These are phyloP conservation scores for Trichophyton equinum DNA, from an alignment of 2,329 filamentous ascomycete genomes.

Conservation along the genomic window DNA sequence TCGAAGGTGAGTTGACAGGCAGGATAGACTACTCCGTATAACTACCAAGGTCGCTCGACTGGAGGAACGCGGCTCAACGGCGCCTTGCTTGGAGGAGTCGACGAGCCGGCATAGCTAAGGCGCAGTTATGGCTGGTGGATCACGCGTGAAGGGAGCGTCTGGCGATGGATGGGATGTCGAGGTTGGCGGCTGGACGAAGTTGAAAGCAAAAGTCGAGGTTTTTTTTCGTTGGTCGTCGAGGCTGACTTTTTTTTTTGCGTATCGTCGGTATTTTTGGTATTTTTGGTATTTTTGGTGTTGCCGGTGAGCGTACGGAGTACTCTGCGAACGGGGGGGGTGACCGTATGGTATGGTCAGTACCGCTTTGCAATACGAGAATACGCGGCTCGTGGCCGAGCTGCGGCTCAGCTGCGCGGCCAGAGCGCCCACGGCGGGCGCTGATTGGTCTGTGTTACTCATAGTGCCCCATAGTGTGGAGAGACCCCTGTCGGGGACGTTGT, in stretches of 20 bases:
- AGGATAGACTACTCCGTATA: neutral
- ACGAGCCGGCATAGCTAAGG: neutral
- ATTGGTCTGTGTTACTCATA: neutral
- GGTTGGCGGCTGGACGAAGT: too few relatives aligned
- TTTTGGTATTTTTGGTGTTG: neutral
- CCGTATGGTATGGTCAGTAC: neutral
- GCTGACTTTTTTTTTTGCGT: neutral
- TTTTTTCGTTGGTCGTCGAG: neutral
- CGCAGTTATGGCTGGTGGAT: neutral
- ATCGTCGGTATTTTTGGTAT: too few relatives aligned
- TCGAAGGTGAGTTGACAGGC: neutral
- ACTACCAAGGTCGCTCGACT: neutral
- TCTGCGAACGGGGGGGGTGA: neutral
- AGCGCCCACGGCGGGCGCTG: neutral
- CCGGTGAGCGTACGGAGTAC: neutral
- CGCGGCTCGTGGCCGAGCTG: constrained; percentile 4
- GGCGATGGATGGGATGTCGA: too few relatives aligned
- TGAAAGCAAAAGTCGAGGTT: too few relatives aligned
- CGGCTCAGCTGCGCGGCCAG: constrained; percentile 1
- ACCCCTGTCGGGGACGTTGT: neutral
- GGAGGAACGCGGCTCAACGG: neutral
- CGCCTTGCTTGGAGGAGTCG: neutral
- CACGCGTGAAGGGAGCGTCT: too few relatives aligned
- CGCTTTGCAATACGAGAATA: neutral
- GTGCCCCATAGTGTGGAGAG: neutral